Evolutionary conservation across 768 basidiomycete genomes (phyloP).

Genomic region (Psilocybe cubensis): DNA sequence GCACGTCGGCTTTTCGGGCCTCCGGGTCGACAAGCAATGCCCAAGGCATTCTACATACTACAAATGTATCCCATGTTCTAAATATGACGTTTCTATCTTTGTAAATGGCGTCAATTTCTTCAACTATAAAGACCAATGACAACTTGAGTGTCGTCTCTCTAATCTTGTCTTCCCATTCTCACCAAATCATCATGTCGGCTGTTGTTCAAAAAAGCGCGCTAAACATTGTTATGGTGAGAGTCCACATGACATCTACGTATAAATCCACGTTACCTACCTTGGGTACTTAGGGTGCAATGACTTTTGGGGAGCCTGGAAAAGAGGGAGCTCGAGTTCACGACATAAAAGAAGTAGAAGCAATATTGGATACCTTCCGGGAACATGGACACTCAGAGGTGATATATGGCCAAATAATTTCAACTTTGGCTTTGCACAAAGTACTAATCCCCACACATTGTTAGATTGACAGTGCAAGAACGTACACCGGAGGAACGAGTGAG

Average conservation of each 20-base stretch:
- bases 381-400: slow-evolving; percentile 58
- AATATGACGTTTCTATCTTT: not conserved
- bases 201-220: slow-evolving; percentile 41
- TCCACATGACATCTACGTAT: slow-evolving; percentile 3
- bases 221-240: slow-evolving; percentile 56
- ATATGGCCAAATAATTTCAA: slow-evolving; percentile 18
- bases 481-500: slow-evolving; percentile 60
- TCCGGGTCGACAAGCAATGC: no score
- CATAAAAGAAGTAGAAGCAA: slow-evolving; percentile 49
- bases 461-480: slow-evolving; percentile 58
- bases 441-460: slow-evolving; percentile 29
- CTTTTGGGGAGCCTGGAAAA: slow-evolving; percentile 51
- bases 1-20: no score
- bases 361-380: slow-evolving; percentile 54
- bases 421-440: not conserved
- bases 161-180: not conserved
- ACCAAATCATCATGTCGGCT: slow-evolving; percentile 20
- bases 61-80: not conserved
- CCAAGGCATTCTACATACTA: no score
- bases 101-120: slow-evolving; percentile 14
- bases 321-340: slow-evolving; percentile 54
- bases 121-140: not conserved
- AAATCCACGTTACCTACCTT: not conserved
- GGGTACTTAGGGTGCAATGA: slow-evolving; percentile 51
- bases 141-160: not conserved